Evolutionary conservation across 106 monocot genomes (phyloP).

Genomic region (Dendrobium huoshanense): DNA sequence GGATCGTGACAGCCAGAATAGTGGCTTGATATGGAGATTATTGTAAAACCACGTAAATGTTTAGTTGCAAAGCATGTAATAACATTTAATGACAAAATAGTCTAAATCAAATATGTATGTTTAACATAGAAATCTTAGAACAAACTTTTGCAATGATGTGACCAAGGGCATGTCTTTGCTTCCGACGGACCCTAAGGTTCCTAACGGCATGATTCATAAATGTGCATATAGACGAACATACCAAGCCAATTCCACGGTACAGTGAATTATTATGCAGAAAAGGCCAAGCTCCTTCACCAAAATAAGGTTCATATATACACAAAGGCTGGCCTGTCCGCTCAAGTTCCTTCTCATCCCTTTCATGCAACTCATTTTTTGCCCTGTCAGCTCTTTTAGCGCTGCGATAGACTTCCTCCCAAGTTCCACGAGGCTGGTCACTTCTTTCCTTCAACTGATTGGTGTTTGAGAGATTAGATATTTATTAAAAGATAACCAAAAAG

Average conservation of each 20-base stretch:
- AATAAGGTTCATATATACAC: slow-evolving; percentile 98
- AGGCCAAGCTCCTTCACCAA: slow-evolving; percentile 92
- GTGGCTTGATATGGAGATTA: background rate
- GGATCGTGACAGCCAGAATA: no score
- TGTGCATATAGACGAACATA: slow-evolving; percentile 21
- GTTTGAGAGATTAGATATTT: slow-evolving; percentile 12
- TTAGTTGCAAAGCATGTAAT: background rate
- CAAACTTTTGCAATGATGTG: no score
- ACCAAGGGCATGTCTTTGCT: no score
- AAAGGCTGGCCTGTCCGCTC: slow-evolving; percentile 93
- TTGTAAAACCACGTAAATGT: background rate
- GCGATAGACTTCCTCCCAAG: slow-evolving; percentile 95
- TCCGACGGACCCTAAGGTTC: no score
- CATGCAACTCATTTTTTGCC: slow-evolving; percentile 76
- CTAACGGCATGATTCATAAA: no score
- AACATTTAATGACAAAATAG: background rate
- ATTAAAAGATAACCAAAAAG: background rate
- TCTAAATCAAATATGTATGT: background rate
- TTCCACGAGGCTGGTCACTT: slow-evolving; percentile 68
- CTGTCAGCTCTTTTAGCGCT: slow-evolving; percentile 78
- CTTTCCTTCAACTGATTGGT: slow-evolving; percentile 81
- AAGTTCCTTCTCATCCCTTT: slow-evolving; percentile 91
- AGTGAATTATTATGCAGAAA: slow-evolving; percentile 89
- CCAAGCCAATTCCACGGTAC: slow-evolving; percentile 90
- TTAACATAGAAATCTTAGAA: background rate